A percentile compares a stretch with the other conserved stretches of the same genome.
These are phyloP conservation scores for Arthrobotrys megalospora DNA, from an alignment of 2,329 filamentous ascomycete genomes.

Conservation along the genomic window DNA sequence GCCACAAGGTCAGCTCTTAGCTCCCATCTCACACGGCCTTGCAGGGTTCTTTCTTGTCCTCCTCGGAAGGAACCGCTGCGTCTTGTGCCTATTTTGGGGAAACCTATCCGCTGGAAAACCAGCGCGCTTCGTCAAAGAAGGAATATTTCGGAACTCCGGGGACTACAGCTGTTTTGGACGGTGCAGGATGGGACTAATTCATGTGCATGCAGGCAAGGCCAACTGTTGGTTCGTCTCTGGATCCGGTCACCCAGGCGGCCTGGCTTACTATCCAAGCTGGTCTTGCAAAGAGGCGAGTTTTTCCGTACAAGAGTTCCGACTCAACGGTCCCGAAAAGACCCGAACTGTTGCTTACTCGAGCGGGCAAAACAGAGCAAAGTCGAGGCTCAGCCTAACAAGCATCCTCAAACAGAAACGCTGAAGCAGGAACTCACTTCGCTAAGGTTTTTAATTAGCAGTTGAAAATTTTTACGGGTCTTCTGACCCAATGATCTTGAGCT, in stretches of 20 bases:
- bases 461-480: constrained; percentile 11
- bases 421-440: constrained; percentile 30
- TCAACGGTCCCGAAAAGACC: constrained; percentile 39
- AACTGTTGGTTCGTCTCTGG: constrained; percentile 2
- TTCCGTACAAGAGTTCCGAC: not conserved
- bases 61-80: constrained; percentile 46
- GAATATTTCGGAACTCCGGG: constrained; percentile 39
- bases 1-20: constrained; percentile 25
- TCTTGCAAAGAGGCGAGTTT: constrained; percentile 1
- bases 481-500: constrained; percentile 29
- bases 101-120: constrained; percentile 12
- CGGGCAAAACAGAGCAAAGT: not conserved
- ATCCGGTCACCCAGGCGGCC: constrained; percentile 16
- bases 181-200: constrained; percentile 10
- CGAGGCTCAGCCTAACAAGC: constrained; percentile 16
- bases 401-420: constrained; percentile 18
- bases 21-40: constrained; percentile 13
- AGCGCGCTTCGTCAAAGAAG: constrained; percentile 10
- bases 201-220: constrained; percentile 20
- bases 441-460: constrained; percentile 8
- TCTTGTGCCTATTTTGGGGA: constrained; percentile 50
- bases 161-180: not conserved
- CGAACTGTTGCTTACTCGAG: constrained; percentile 27
- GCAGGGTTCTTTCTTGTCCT: constrained; percentile 15
- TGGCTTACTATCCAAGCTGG: constrained; percentile 18